These are phyloP conservation scores for Forsythia viridissima DNA, from an alignment of 257 asterid genomes.

Conservation along the genomic window DNA sequence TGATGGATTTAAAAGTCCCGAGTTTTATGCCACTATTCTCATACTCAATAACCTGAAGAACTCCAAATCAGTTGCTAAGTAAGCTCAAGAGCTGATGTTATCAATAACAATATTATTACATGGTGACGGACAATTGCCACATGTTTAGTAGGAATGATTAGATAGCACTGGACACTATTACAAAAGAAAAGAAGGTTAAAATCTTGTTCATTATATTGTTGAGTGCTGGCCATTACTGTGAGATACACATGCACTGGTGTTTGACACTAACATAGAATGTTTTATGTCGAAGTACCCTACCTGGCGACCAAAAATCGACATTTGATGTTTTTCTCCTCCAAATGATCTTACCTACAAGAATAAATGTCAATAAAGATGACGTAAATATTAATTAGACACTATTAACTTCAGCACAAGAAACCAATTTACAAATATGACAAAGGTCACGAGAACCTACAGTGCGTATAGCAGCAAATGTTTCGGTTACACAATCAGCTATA, in stretches of 20 bases:
- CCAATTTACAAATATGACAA: neutral
- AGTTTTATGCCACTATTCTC: slow-evolving; percentile 85
- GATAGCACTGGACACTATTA: neutral
- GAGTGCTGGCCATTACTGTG: neutral
- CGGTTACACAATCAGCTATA: slow-evolving; percentile 86
- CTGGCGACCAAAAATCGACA: slow-evolving; percentile 82
- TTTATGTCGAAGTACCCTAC: slow-evolving; percentile 30
- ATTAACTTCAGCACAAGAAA: slow-evolving; percentile 15
- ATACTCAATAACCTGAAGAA: slow-evolving; percentile 69
- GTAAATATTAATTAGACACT: slow-evolving; percentile 10
- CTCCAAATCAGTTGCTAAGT: slow-evolving; percentile 21
- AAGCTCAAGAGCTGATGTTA: neutral
- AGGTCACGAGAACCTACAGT: slow-evolving; percentile 60
- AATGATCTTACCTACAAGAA: slow-evolving; percentile 86
- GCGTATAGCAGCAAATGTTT: slow-evolving; percentile 88
- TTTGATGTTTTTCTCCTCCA: slow-evolving; percentile 94
- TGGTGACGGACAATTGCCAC: neutral
- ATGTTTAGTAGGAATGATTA: neutral
- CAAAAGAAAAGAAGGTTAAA: neutral
- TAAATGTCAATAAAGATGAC: slow-evolving; percentile 11
- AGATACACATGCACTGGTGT: neutral
- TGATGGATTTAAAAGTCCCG: slow-evolving; percentile 81
- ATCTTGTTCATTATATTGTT: neutral
- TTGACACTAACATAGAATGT: neutral
- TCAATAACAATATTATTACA: neutral